Percentiles rank a stretch among this genome's conserved stretches.
Conservation (phyloP, 2,329 filamentous ascomycete species). For the Penicillium sp. region DNA sequence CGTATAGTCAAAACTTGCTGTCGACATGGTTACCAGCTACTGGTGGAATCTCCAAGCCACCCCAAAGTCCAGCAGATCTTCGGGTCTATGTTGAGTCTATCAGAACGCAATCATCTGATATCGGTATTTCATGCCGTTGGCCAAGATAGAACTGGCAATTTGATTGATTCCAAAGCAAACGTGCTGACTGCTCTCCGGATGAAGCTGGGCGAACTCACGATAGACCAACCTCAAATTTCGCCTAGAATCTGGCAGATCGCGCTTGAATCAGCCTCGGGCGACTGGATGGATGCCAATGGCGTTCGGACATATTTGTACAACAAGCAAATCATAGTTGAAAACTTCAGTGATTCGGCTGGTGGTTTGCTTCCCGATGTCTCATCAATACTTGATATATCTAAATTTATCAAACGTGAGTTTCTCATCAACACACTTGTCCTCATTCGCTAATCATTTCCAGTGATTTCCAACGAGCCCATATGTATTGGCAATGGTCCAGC, state of each 20-base stretch:
- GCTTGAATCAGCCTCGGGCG: constrained; percentile 13
- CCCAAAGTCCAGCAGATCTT: constrained; percentile 17
- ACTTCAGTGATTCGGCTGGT: constrained; percentile 7
- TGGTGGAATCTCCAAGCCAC: constrained; percentile 12
- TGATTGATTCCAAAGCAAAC: constrained; percentile 15
- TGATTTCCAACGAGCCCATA: constrained; percentile 15
- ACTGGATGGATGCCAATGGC: constrained; percentile 27
- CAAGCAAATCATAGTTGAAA: constrained; percentile 16
- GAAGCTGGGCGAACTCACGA: constrained; percentile 10
- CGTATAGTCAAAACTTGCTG: constrained; percentile 25
- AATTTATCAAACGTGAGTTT: constrained; percentile 21
- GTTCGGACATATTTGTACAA: constrained; percentile 24
- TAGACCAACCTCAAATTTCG: constrained; percentile 11
- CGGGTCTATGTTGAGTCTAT: constrained; percentile 3
- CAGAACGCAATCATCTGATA: constrained; percentile 20
- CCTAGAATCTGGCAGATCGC: constrained; percentile 20
- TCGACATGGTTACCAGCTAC: constrained; percentile 21
- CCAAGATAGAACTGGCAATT: constrained; percentile 17
- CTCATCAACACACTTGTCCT: too few species aligned
- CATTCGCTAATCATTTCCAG: constrained; percentile 15
- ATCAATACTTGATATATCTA: constrained; percentile 11
- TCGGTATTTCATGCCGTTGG: constrained; percentile 14
- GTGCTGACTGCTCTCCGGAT: constrained; percentile 16
- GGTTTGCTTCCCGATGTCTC: constrained; percentile 9
- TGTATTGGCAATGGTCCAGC: constrained; percentile 26